Conservation (phyloP, 2,329 filamentous ascomycete species). For the Bipolaris bicolor region DNA sequence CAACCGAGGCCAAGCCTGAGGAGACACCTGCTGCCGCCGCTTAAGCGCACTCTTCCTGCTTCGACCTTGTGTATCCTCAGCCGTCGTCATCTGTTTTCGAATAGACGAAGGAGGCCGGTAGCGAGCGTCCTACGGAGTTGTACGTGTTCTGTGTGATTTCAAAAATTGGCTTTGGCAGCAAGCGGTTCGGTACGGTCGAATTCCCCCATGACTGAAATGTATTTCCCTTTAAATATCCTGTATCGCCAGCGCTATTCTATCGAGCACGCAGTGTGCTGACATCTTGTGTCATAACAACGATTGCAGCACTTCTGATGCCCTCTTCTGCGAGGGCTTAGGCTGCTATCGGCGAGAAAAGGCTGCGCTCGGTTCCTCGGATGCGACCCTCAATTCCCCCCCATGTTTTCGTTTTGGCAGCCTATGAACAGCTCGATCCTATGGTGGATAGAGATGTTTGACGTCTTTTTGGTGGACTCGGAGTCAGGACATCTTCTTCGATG, state of each 20-base stretch:
- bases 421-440: slow-evolving; percentile 31
- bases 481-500: slow-evolving; percentile 27
- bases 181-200: slow-evolving; percentile 48
- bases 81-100: slow-evolving; percentile 41
- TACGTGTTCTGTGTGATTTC: slow-evolving; percentile 47
- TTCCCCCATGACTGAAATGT: slow-evolving; percentile 50
- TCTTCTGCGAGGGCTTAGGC: slow-evolving; percentile 25
- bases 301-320: slow-evolving; percentile 33
- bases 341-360: slow-evolving; percentile 31
- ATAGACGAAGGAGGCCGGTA: slow-evolving; percentile 46
- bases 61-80: slow-evolving; percentile 45
- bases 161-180: slow-evolving; percentile 51
- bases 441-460: slow-evolving; percentile 32
- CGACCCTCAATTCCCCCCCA: slow-evolving; percentile 43
- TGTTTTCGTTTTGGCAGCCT: slow-evolving; percentile 42
- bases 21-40: slow-evolving; percentile 43
- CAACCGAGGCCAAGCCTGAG: slow-evolving; percentile 42
- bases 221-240: slow-evolving; percentile 43
- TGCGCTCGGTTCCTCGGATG: slow-evolving; percentile 40
- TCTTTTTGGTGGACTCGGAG: slow-evolving; percentile 31
- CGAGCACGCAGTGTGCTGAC: slow-evolving; percentile 29
- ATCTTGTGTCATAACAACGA: slow-evolving; percentile 26
- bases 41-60: slow-evolving; percentile 40
- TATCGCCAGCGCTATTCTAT: slow-evolving; percentile 34
- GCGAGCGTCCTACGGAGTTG: slow-evolving; percentile 49